Conservation (phyloP, 2,329 filamentous ascomycete species). For the Pezicula neosporulosa region DNA sequence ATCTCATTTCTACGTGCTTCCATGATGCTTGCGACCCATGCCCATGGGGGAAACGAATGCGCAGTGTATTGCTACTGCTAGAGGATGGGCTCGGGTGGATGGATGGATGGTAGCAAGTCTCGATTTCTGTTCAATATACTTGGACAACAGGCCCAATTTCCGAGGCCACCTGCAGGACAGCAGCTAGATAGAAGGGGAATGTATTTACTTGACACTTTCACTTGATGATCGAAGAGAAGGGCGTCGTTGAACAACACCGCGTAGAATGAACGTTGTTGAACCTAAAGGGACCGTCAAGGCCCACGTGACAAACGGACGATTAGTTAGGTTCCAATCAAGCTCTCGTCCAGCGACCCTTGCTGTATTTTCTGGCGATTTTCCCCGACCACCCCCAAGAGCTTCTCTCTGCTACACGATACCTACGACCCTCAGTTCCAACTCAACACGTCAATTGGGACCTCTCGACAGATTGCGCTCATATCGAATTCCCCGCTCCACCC, state of each 20-base stretch:
- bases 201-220: no score
- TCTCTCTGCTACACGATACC: conserved; percentile 14
- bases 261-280: neutral
- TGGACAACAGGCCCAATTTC: no score
- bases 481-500: conserved; percentile 6
- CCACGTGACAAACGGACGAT: no score
- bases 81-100: no score
- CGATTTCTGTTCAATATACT: no score
- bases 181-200: no score
- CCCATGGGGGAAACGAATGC: conserved; percentile 17
- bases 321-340: neutral
- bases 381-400: conserved; percentile 20
- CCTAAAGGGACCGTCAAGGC: neutral
- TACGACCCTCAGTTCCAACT: conserved; percentile 14
- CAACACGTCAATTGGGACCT: conserved; percentile 23
- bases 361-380: conserved; percentile 1
- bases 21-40: conserved; percentile 38
- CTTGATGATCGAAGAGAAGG: no score
- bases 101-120: no score
- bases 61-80: neutral
- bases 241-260: neutral
- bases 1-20: conserved; percentile 92
- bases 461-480: conserved; percentile 10
- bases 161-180: no score
- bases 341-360: conserved; percentile 3